These are phyloP conservation scores for Coniosporium apollinis DNA, from an alignment of 495 filamentous ascomycete species.

Conservation along the genomic window DNA sequence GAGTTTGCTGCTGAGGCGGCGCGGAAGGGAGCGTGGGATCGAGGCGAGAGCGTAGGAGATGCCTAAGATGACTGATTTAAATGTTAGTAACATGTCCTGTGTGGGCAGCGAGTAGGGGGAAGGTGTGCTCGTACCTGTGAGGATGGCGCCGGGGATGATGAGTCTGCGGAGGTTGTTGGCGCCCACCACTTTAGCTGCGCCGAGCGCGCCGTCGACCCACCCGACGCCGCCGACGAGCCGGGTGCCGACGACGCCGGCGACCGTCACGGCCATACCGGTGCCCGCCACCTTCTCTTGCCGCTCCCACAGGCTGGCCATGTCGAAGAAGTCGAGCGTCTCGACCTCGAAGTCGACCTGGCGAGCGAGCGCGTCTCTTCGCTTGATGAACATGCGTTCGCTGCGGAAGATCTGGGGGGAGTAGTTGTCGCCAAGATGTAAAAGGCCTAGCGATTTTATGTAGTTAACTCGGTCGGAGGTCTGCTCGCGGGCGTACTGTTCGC, in stretches of 20 bases:
- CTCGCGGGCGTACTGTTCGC: slow-evolving; percentile 68
- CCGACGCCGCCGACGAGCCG: slow-evolving; percentile 66
- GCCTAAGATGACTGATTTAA: slow-evolving; percentile 44
- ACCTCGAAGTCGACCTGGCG: slow-evolving; percentile 73
- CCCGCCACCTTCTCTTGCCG: slow-evolving; percentile 86
- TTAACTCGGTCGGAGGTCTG: slow-evolving; percentile 72
- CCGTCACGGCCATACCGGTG: slow-evolving; percentile 82
- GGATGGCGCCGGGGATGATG: slow-evolving; percentile 61
- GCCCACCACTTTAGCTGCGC: slow-evolving; percentile 64
- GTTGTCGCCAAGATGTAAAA: slow-evolving; percentile 75
- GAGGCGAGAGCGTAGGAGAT: slow-evolving; percentile 64
- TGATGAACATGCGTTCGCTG: slow-evolving; percentile 80
- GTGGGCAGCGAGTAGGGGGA: slow-evolving; percentile 2
- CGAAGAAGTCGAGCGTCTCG: slow-evolving; percentile 86
- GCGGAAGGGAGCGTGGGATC: slow-evolving; percentile 75
- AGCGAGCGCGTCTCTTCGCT: slow-evolving; percentile 60
- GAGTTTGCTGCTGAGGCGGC: slow-evolving; percentile 73
- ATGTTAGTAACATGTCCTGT: too few relatives aligned
- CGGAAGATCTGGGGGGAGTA: slow-evolving; percentile 74
- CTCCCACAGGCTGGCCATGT: slow-evolving; percentile 65
- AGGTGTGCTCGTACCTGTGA: slow-evolving; percentile 46
- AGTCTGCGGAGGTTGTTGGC: slow-evolving; percentile 65
- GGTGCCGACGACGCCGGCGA: slow-evolving; percentile 69
- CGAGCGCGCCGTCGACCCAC: slow-evolving; percentile 78
- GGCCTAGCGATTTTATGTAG: slow-evolving; percentile 69